Evolutionary conservation across 306 rosid species (phyloP), one percentile per base, ranked within the genome.

Genomic region (Vigna radiata): DNA sequence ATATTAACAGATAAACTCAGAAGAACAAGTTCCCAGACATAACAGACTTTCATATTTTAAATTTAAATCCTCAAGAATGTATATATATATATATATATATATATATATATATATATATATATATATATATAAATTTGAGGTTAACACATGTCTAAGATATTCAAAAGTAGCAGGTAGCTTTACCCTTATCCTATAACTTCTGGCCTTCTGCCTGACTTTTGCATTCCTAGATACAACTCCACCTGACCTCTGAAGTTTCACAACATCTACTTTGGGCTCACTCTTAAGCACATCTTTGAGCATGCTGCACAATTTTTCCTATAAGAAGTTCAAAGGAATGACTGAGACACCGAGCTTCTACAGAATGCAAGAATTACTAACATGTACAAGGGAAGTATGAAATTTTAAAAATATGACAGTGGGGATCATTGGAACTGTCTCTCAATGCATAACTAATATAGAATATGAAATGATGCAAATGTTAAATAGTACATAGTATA

Each of bases 261-360:
- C 99, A 49, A 95, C 97, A 58, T 92, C 97, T 80, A 95, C 94
- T 14, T 86, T 84, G 39, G 99, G 92, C 66, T 91, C 93, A 70
- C 83, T 88, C 88, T 83, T 91, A 52, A 90, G 84, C 12, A 86
- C 99, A 27, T 92, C 96, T 84, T 82, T 89, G 68, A 95, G 97
- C 99, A 89, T 86, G 85, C 97, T 95, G 68, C 87, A 95, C 65
- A 95, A 93, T 77, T 95, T 92, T 86, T 95, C 99, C 99, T 95
- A 72, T 19, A 86, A 59, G 59, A 67, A 73, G 52, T 68, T 72
- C 52, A 63, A 63, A 41, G 44, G 44, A 76, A 88, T 58, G 70
- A 48, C 44, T 68, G 66, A 77, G 76, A 52, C 71, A 74, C 58
- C 17, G 60, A 75, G 53, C 43, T 52, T 70, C 71, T 43, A 59